A percentile compares a stretch with the other conserved stretches of the same genome.
These are phyloP conservation scores for Coniochaeta ligniaria DNA, from an alignment of 2,329 filamentous ascomycete genomes.

Conservation along the genomic window DNA sequence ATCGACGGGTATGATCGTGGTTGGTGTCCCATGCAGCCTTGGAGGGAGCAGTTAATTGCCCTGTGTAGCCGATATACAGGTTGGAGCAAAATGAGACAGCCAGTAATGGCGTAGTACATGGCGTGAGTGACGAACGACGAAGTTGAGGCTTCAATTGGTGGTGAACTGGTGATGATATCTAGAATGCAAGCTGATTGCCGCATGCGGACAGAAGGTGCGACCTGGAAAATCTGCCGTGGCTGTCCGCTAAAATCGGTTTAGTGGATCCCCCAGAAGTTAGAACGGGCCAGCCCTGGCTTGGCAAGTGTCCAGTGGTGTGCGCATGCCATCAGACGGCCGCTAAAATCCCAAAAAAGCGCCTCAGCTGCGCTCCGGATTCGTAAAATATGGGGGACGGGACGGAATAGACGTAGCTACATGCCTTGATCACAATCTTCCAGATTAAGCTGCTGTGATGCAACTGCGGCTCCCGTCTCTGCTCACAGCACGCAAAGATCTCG, in stretches of 20 bases:
- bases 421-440: not conserved
- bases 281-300: not conserved
- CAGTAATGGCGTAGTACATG: too few relatives aligned
- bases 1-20: not conserved
- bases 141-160: not conserved
- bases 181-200: not conserved
- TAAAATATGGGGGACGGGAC: not conserved
- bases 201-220: not conserved
- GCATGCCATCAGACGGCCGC: not conserved
- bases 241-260: not conserved
- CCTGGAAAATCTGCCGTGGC: not conserved
- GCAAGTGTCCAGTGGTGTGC: too few relatives aligned
- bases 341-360: not conserved
- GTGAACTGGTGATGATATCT: not conserved
- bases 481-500: not conserved
- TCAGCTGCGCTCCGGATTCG: not conserved
- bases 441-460: not conserved
- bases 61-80: too few relatives aligned
- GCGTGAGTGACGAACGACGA: not conserved
- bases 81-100: too few relatives aligned
- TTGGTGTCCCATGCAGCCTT: not conserved
- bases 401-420: not conserved
- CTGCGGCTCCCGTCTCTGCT: not conserved
- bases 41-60: not conserved
- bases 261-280: not conserved